Evolutionary conservation across 2,329 filamentous ascomycete species (phyloP).

Genomic region (Aspergillus latus): DNA sequence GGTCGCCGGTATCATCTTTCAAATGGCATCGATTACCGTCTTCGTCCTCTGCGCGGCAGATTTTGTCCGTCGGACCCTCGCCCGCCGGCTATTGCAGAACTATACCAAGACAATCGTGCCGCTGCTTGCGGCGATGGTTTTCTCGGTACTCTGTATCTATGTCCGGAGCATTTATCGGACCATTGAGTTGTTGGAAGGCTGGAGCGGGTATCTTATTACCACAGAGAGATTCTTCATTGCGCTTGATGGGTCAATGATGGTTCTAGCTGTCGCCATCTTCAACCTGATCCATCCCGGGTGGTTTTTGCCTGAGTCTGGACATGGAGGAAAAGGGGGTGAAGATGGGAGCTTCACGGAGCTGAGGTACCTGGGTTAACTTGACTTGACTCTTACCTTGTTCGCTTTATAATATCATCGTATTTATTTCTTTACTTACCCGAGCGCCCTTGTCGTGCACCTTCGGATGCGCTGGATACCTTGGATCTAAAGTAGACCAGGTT

Average conservation of each 20-base stretch:
- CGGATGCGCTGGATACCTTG: not conserved
- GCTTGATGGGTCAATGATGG: constrained; percentile 52
- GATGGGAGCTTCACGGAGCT: constrained; percentile 11
- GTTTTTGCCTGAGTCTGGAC: constrained; percentile 31
- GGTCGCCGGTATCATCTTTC: constrained; percentile 58
- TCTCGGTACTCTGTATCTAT: constrained; percentile 49
- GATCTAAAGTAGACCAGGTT: no score
- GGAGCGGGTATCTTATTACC: constrained; percentile 53
- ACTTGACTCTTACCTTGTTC: not conserved
- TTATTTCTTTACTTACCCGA: not conserved
- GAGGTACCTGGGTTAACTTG: not conserved
- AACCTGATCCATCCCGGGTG: constrained; percentile 48
- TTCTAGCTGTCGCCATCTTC: constrained; percentile 47
- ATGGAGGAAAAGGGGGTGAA: constrained; percentile 12
- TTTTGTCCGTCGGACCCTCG: constrained; percentile 46
- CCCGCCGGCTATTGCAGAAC: constrained; percentile 25
- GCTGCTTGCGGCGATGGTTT: constrained; percentile 39
- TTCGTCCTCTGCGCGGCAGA: constrained; percentile 52
- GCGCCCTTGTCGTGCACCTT: not conserved
- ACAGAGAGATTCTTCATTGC: constrained; percentile 52
- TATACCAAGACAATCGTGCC: constrained; percentile 30
- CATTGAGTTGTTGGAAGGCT: constrained; percentile 52
- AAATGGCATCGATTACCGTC: constrained; percentile 55
- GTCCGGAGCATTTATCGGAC: constrained; percentile 53
- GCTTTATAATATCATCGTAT: not conserved